Conservation (phyloP, 495 filamentous ascomycete genomes). For the Aspergillus funiculosus region DNA sequence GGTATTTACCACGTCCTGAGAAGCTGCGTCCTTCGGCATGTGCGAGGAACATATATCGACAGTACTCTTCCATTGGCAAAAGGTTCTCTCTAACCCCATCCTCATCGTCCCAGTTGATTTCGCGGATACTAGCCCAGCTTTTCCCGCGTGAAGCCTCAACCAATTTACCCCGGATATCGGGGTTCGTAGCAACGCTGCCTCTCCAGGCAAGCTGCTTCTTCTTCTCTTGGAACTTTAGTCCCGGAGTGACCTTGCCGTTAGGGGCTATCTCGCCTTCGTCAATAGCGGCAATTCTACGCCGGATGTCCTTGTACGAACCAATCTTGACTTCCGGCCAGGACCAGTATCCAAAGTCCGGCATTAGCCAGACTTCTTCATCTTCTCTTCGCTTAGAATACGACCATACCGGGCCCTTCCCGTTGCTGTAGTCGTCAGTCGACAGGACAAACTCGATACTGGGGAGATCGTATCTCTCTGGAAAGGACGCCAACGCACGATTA, state of each 20-base stretch:
- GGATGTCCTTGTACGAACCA: slow-evolving; percentile 51
- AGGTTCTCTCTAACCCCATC: slow-evolving; percentile 34
- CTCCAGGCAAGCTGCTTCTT: slow-evolving; percentile 65
- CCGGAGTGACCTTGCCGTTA: slow-evolving; percentile 17
- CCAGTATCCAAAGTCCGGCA: slow-evolving; percentile 80
- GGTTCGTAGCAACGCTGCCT: slow-evolving; percentile 43
- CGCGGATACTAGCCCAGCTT: slow-evolving; percentile 48
- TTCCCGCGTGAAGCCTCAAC: slow-evolving; percentile 39
- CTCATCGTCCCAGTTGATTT: slow-evolving; percentile 44
- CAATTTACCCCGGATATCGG: slow-evolving; percentile 39
- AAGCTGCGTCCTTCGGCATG: slow-evolving; percentile 54
- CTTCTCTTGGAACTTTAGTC: slow-evolving; percentile 42
- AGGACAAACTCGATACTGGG: slow-evolving; percentile 61
- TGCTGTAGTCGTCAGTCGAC: slow-evolving; percentile 44
- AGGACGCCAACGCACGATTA: slow-evolving; percentile 32
- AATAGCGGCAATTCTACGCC: slow-evolving; percentile 32
- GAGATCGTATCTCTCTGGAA: slow-evolving; percentile 42
- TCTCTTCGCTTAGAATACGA: slow-evolving; percentile 42
- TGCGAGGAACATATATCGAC: slow-evolving; percentile 52
- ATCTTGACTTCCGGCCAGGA: slow-evolving; percentile 60
- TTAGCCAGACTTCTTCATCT: slow-evolving; percentile 55
- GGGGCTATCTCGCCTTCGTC: slow-evolving; percentile 25
- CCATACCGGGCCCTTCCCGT: slow-evolving; percentile 41
- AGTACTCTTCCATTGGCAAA: slow-evolving; percentile 52
- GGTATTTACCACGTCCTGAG: slow-evolving; percentile 55